Conservation (phyloP, 306 rosid species). For the Rosa multiflora region DNA sequence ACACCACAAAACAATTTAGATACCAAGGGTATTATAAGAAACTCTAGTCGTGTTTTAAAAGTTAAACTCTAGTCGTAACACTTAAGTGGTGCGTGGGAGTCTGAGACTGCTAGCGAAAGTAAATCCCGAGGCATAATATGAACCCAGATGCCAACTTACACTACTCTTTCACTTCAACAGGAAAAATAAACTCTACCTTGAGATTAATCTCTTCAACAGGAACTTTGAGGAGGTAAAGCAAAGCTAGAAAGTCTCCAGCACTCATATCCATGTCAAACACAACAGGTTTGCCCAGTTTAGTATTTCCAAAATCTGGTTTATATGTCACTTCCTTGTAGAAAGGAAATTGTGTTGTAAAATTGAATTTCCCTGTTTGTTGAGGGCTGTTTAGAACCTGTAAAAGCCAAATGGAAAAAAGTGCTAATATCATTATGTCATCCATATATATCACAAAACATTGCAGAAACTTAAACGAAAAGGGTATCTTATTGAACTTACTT, state of each 20-base stretch:
- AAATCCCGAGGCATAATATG: no score
- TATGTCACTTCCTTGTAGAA: constrained; percentile 59
- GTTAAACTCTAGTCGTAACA: no score
- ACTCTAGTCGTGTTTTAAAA: no score
- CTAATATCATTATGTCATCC: background rate
- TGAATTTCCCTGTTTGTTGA: constrained; percentile 61
- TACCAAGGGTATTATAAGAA: background rate
- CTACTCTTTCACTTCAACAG: background rate
- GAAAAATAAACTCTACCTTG: constrained; percentile 46
- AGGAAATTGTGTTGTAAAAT: constrained; percentile 79
- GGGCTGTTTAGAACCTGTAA: constrained; percentile 48
- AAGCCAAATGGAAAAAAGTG: background rate
- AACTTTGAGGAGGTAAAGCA: constrained; percentile 78
- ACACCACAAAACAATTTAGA: background rate
- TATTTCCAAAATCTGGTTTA: constrained; percentile 55
- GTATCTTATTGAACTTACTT: constrained; percentile 40
- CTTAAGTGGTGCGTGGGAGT: no score
- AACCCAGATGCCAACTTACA: background rate
- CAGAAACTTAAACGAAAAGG: background rate
- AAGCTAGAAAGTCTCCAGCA: constrained; percentile 87
- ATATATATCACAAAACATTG: background rate
- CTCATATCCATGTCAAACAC: constrained; percentile 98
- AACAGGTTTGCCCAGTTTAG: constrained; percentile 63
- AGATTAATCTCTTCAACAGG: constrained; percentile 74
- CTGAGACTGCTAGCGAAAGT: background rate